phyloP scores from a whole-genome alignment of 768 basidiomycete genomes.

The Pluteus cervinus region DNA sequence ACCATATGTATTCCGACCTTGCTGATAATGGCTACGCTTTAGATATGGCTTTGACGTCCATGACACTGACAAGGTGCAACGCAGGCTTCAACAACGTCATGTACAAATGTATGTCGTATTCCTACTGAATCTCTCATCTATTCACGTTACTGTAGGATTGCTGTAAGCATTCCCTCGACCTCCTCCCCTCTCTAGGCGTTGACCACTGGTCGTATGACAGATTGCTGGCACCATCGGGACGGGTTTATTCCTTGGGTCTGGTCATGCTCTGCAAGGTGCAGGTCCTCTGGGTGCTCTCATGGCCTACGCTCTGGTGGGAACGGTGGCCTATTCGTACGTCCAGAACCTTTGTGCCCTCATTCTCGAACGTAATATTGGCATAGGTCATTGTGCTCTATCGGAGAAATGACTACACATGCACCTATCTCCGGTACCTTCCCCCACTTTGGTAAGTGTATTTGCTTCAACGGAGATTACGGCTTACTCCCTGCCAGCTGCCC shows the following conservation, averaged over 20 bases:
- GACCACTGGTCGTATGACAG: constrained; percentile 19
- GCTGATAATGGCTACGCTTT: constrained; percentile 1
- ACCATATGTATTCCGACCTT: no score
- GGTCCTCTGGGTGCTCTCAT: constrained; percentile 66
- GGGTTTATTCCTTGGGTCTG: constrained; percentile 69
- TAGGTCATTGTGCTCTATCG: constrained; percentile 59
- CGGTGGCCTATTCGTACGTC: constrained; percentile 57
- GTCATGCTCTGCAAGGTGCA: constrained; percentile 49
- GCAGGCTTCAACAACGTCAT: constrained; percentile 71
- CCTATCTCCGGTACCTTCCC: constrained; percentile 78
- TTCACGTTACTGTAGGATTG: constrained; percentile 40
- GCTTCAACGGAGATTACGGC: not conserved
- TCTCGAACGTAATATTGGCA: not conserved
- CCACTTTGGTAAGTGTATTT: constrained; percentile 45
- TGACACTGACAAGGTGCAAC: constrained; percentile 66
- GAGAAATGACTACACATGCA: constrained; percentile 77
- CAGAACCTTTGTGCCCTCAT: not conserved
- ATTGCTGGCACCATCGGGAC: constrained; percentile 75
- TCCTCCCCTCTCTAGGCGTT: not conserved
- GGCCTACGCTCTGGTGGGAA: constrained; percentile 58
- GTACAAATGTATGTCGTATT: constrained; percentile 58
- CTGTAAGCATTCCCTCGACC: constrained; percentile 33
- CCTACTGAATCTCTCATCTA: not conserved
- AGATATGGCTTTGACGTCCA: constrained; percentile 50
- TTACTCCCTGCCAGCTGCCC: constrained; percentile 28